A percentile compares a stretch with the other conserved stretches of the same genome.
phyloP scores from a whole-genome alignment of 1,284 basidiomycete species.

The Cryptococcus sp. region DNA sequence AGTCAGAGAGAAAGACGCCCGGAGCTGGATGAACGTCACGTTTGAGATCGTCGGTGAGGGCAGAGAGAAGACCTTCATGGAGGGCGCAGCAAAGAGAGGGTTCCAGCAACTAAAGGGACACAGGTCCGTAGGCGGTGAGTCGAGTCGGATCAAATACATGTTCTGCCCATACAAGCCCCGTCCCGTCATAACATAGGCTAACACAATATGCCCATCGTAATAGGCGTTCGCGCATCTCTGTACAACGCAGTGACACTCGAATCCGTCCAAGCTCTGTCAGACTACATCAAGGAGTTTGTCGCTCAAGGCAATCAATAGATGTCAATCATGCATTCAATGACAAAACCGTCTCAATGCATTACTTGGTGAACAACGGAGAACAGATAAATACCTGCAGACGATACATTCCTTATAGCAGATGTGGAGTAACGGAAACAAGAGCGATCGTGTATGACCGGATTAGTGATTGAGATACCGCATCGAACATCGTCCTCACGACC shows the following conservation, averaged over 20 bases:
- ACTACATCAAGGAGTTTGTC: constrained; percentile 56
- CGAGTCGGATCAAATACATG: no score
- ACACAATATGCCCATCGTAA: neutral
- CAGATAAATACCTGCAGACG: no score
- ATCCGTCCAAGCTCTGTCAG: constrained; percentile 59
- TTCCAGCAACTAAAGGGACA: constrained; percentile 90
- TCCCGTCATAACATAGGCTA: neutral
- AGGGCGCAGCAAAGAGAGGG: constrained; percentile 71
- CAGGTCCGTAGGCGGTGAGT: constrained; percentile 64
- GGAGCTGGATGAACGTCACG: constrained; percentile 92
- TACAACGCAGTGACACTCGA: constrained; percentile 94
- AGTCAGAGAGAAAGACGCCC: constrained; percentile 66
- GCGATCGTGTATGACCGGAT: no score
- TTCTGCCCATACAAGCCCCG: neutral
- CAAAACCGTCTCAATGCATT: no score
- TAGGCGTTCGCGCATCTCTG: constrained; percentile 83
- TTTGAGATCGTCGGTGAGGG: constrained; percentile 72
- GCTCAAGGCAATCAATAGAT: neutral
- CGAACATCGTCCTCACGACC: no score
- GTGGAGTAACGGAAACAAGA: no score
- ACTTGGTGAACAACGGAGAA: no score
- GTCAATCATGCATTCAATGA: no score
- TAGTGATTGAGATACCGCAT: no score
- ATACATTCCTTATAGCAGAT: no score
- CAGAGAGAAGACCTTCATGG: constrained; percentile 71